Base-by-base conservation (phyloP, 2,329 filamentous ascomycete genomes). In the Pseudomassariella vexata region DNA sequence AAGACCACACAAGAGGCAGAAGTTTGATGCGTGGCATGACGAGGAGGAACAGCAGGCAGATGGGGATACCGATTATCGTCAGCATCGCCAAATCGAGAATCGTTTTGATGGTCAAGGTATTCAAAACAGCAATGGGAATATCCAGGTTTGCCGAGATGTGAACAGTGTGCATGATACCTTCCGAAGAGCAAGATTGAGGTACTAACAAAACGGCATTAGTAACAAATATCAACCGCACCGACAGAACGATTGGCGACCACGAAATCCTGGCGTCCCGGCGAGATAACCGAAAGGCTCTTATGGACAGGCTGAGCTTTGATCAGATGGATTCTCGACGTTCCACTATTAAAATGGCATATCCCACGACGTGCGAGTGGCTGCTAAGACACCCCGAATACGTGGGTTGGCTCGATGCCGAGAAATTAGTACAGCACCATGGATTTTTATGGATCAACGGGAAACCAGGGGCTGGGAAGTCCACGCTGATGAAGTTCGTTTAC, bases 351-450 rank as follows among this genome's bases (percentile, higher is more conserved):
- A 39, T 17, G 0, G 56, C 55, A 0, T 50, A 63, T 15, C 12
- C 17, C 0, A 47, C 48, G 12, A 70, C 64, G 3, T 68, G 64
- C 24, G 25, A 45, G 26, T 70, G 65, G 66, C 33, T 69, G 1
- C 45, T 65, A 1, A 30, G 44, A 1, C 50, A 53, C 6, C 27
- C 48, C 1, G 34, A 49, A 6, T 69, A 63, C 30, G n/a, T 39
- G 5, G 35, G 40, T 12, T 70, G 65, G 66, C 46, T 56, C 7
- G 45, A 63, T 23, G 21, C 36, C 2, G 29, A 26, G 2, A 38
- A 49, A n/a, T n/a, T n/a, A n/a, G n/a, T n/a, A n/a, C 14, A 5
- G 9, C 16, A 29, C 3, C 14, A 19, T 7, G 14, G 9, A 8
- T 29, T 29, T 14, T n/a, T 29, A 3, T 29, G 27, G 27, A 29